Base-by-base conservation (phyloP, 2,329 filamentous ascomycete species). In the Venturia effusa region DNA sequence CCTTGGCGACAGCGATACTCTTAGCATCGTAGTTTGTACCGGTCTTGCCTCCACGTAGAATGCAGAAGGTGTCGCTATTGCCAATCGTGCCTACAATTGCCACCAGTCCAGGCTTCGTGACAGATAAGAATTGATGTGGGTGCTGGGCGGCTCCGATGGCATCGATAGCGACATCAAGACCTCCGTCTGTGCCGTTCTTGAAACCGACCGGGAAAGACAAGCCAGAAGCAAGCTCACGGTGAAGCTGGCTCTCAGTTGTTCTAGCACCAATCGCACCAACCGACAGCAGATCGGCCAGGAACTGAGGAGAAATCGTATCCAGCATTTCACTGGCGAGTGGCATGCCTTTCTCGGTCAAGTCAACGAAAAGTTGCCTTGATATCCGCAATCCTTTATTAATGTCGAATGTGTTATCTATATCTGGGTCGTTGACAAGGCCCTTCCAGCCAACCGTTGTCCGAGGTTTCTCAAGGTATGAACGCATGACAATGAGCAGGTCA, bases 401-500 rank as follows among this genome's bases (percentile, higher is more conserved):
- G 79, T 97, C 87, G 88, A 96, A 97, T 77, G 89, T 94, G 76
- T 96, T 93, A 77, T 97, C 92, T 73, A 99, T 96, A 73, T 97
- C 93, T 1, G 94, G 94, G 77, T 99, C 94, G 75, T 99, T 97
- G 80, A 99, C 96, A 70, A 99, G 81, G 61, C 94, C 94, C 81
- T 99, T 99, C 94, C 94, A 99, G 69, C 94, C 94, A 34, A 99
- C 91, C 0, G 94, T 99, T 34, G 94, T 99, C 68, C 94, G 87
- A 27, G 94, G 94, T 83, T 99, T 99, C 83, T 99, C 94, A 66
- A 99, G 86, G 84, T 99, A 99, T 68, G 91, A 90, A 70, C 94
- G 89, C 94, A 99, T 99, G 67, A 99, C 88, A 69, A 99, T 94
- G 70, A 95, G 83, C 43, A 99, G 83, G 73, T 97, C 91, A 71